phyloP scores from a whole-genome alignment of 148 eudicot genomes.

The Vaccinium macrocarpon region DNA sequence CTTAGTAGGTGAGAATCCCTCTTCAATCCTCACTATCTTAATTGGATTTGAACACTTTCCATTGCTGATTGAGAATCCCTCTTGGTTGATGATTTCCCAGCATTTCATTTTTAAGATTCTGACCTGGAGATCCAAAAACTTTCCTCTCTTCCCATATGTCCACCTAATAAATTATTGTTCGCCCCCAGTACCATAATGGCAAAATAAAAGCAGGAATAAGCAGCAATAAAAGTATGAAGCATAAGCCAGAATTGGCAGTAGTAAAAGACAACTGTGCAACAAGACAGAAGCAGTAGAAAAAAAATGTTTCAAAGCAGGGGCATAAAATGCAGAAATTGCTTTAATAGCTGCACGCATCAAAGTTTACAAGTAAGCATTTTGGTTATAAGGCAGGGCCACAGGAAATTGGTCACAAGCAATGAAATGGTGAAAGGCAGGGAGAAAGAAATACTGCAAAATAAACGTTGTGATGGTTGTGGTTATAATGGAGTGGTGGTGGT shows the following conservation, averaged over 20 bases:
- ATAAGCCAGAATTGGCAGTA: neutral
- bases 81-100: constrained; percentile 40
- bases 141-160: constrained; percentile 26
- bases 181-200: neutral
- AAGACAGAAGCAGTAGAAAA: neutral
- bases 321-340: neutral
- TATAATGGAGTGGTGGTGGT: too few relatives aligned
- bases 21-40: constrained; percentile 52
- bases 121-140: constrained; percentile 81
- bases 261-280: neutral
- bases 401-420: neutral
- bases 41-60: constrained; percentile 67
- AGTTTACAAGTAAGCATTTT: neutral
- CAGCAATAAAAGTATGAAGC: neutral
- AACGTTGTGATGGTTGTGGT: neutral
- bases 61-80: constrained; percentile 32
- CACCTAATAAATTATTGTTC: constrained; percentile 41
- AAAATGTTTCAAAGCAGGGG: neutral
- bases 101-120: constrained; percentile 74
- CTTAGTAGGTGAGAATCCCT: constrained; percentile 78
- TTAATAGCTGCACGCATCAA: neutral
- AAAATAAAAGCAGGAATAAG: neutral
- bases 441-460: neutral
- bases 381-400: neutral
- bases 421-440: neutral